Evolutionary conservation across 441 rosid species (phyloP), one percentile per base, ranked within the genome.

Genomic region (Rhodomyrtus psidioides): DNA sequence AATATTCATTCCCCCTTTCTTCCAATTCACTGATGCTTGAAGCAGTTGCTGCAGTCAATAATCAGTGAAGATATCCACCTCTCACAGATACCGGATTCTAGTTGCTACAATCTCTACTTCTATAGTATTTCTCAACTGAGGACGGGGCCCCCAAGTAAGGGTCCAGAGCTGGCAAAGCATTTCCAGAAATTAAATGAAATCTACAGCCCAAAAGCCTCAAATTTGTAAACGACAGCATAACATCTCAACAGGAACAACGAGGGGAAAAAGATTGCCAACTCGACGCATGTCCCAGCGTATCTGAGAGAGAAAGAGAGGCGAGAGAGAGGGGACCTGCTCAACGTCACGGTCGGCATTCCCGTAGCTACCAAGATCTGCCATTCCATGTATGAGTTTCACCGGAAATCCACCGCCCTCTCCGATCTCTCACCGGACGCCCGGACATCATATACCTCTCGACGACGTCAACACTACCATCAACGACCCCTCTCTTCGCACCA

Each of bases 341-440:
- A 92, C 94, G 91, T 97, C 96, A 83, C 98, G 97, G 81, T 91
- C 93, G 88, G 97, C 92, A 93, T 91, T 92, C 89, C 94, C 95
- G 92, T 91, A 94, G 93, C 94, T 92, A 94, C 91, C 93, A 93
- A 94, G 98, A 95, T 97, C 97, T 93, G 96, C 98, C 98, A 97
- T 97, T 97, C 99, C 98, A 97, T 97, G 95, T 92, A 98, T 92
- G 86, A 90, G 87, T 88, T 89, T 91, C 90, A 93, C 95, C 92
- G 87, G 90, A 91, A 86, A 90, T 85, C 89, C 93, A 93, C 93
- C 95, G 89, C 92, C 95, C 93, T 91, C 95, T 93, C 88, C 95
- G 97, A 94, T 94, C 93, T 88, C 91, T 91, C 92, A 65, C 92
- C 89, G 90, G 92, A 89, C 93, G 91, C 89, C 98, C 97, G 96